These are phyloP conservation scores for Phanerodontia chrysosporium DNA, from an alignment of 768 basidiomycete genomes.

Conservation along the genomic window DNA sequence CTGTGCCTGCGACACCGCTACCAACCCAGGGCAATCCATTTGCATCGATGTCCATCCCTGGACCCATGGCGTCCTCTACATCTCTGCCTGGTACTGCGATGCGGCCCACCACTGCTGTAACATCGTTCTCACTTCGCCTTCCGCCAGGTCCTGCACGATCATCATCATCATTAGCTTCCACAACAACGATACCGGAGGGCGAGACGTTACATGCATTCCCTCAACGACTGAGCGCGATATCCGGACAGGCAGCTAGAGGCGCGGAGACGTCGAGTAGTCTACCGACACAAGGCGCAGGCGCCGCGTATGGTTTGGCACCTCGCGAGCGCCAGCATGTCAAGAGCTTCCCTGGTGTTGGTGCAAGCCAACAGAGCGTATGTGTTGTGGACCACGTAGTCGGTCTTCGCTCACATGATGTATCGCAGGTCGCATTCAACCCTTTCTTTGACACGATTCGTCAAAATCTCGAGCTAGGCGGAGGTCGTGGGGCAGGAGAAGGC, in stretches of 20 bases:
- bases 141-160: neutral
- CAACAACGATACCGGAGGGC: slow-evolving; percentile 5
- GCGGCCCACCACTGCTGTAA: neutral
- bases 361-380: neutral
- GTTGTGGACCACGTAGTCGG: neutral
- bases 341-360: neutral
- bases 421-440: slow-evolving; percentile 61
- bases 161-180: neutral
- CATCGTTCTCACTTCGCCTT: slow-evolving; percentile 2
- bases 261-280: neutral
- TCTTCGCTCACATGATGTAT: neutral
- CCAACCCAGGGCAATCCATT: slow-evolving; percentile 13
- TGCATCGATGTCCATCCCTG: neutral
- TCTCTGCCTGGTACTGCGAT: neutral
- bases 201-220: slow-evolving; percentile 1
- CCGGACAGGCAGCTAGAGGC: neutral
- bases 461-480: slow-evolving; percentile 67
- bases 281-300: slow-evolving; percentile 1
- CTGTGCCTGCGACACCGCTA: slow-evolving; percentile 5
- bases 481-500: slow-evolving; percentile 42
- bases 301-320: neutral
- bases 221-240: neutral
- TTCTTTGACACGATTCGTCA: slow-evolving; percentile 95
- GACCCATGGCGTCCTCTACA: no score
- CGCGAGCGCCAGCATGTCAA: neutral